phyloP scores from a whole-genome alignment of 177 flowering plant species.

The Vitis hybrid region DNA sequence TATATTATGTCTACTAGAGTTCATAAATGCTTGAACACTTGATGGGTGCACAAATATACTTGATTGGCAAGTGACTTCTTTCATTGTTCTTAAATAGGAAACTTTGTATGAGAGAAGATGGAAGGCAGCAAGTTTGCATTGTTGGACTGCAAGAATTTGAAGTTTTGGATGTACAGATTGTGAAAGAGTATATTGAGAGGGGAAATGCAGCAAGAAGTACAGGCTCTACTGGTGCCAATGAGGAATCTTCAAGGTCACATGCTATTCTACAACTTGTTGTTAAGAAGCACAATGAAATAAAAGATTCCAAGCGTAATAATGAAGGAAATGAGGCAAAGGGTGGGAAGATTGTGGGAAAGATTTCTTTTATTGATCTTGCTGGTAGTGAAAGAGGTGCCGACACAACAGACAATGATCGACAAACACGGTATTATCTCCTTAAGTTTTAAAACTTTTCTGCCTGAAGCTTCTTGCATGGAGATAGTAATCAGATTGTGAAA shows the following conservation, averaged over 20 bases:
- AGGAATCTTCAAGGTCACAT: constrained; percentile 98
- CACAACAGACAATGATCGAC: constrained; percentile 96
- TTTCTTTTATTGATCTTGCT: constrained; percentile 98
- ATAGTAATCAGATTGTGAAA: no score
- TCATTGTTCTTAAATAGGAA: constrained; percentile 54
- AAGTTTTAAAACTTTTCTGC: not conserved
- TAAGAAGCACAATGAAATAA: constrained; percentile 81
- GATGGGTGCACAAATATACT: constrained; percentile 5
- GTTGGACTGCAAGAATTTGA: constrained; percentile 99
- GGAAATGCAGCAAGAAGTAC: constrained; percentile 96
- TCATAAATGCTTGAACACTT: not conserved
- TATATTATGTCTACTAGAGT: not conserved
- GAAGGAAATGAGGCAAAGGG: constrained; percentile 69
- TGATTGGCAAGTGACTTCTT: constrained; percentile 6
- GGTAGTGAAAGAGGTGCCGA: constrained; percentile 99
- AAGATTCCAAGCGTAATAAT: constrained; percentile 63
- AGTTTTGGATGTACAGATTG: constrained; percentile 94
- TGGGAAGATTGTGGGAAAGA: constrained; percentile 89
- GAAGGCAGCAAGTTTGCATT: constrained; percentile 97
- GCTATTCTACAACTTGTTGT: constrained; percentile 91
- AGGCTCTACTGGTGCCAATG: constrained; percentile 98
- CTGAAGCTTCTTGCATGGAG: no score
- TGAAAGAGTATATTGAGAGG: constrained; percentile 90
- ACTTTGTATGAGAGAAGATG: constrained; percentile 98
- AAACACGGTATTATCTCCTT: constrained; percentile 61